Conservation (phyloP, 176 grass and related monocot species). For the Zea luxurians region DNA sequence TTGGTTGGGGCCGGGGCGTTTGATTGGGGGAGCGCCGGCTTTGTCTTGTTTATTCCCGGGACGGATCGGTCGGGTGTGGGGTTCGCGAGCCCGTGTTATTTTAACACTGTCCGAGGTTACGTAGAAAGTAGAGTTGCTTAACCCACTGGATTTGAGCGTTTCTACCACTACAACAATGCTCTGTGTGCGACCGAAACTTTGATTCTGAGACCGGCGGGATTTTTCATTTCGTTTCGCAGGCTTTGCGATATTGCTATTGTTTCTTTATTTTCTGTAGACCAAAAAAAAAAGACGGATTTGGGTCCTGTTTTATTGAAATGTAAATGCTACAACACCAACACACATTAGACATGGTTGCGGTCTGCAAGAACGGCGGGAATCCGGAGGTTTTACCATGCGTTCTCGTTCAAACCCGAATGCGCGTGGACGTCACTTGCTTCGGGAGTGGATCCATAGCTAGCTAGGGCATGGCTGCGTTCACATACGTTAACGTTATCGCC, state of each 20-base stretch:
- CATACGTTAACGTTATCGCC: slow-evolving; percentile 19
- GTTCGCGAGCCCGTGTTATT: slow-evolving; percentile 18
- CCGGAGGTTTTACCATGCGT: not conserved
- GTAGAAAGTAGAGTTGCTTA: slow-evolving; percentile 20
- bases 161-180: not conserved
- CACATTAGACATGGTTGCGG: not conserved
- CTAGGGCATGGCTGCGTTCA: slow-evolving; percentile 6
- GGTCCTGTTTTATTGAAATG: not conserved
- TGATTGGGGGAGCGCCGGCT: not conserved
- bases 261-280: not conserved
- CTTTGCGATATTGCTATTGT: not conserved
- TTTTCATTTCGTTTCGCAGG: not conserved
- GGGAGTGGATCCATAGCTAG: not conserved
- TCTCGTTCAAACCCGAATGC: slow-evolving; percentile 9
- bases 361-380: not conserved
- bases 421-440: slow-evolving; percentile 18
- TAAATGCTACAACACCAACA: not conserved
- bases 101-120: slow-evolving; percentile 25
- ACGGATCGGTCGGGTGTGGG: not conserved
- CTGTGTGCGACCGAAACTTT: not conserved
- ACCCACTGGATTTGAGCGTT: slow-evolving; percentile 14
- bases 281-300: not conserved
- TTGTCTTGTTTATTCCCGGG: not conserved
- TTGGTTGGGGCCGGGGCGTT: slow-evolving; percentile 1
- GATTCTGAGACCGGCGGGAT: not conserved